Evolutionary conservation across 352 stramenopile species (phyloP).

Genomic region (Aphanomyces astaci): DNA sequence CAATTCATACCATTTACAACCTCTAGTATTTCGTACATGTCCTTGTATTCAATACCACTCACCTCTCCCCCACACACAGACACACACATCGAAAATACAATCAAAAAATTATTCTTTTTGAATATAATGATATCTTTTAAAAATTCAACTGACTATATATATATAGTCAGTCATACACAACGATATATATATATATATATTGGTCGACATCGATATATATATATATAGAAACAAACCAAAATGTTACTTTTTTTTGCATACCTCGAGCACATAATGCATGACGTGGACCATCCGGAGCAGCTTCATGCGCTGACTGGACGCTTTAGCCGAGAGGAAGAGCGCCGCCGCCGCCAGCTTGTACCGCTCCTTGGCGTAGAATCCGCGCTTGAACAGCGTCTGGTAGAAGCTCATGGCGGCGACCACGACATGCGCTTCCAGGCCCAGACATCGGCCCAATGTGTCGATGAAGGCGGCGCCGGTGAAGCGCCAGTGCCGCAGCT

Average conservation of each 20-base stretch:
- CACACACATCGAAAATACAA: too few species aligned
- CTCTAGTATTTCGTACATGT: too few species aligned
- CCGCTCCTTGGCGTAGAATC: conserved; percentile 67
- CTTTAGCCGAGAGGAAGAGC: conserved; percentile 75
- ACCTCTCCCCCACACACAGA: too few species aligned
- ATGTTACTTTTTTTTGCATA: too few species aligned
- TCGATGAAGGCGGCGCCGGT: conserved; percentile 77
- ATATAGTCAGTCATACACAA: too few species aligned
- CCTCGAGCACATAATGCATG: conserved; percentile 79
- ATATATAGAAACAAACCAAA: too few species aligned
- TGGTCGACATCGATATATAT: too few species aligned
- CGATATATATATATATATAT: too few species aligned
- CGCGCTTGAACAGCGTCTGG: conserved; percentile 68
- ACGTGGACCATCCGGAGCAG: conserved; percentile 74
- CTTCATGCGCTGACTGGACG: conserved; percentile 82
- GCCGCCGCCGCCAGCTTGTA: conserved; percentile 78
- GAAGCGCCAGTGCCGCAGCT: conserved; percentile 79
- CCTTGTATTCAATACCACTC: too few species aligned
- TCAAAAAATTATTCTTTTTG: too few species aligned
- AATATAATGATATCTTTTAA: neutral
- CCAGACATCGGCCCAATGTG: conserved; percentile 55
- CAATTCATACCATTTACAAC: too few species aligned
- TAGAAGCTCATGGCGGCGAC: conserved; percentile 73
- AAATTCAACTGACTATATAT: too few species aligned
- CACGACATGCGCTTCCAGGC: conserved; percentile 56